phyloP scores from a whole-genome alignment of 352 stramenopile species.

The Pythium rishiriense region DNA sequence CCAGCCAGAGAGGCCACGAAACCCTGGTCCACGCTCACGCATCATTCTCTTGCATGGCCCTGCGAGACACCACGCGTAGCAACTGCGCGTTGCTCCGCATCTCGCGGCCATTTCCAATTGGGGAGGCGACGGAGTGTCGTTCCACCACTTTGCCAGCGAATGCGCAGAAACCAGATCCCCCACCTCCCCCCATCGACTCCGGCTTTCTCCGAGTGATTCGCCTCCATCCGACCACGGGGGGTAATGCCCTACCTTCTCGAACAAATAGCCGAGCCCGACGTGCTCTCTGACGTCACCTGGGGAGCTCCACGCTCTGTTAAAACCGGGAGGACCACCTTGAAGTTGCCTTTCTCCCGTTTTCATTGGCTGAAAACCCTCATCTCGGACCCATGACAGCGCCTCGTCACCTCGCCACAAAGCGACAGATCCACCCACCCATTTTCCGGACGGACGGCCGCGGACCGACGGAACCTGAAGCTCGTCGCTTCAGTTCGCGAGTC shows the following conservation, averaged over 20 bases:
- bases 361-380: constrained; percentile 21
- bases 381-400: constrained; percentile 7
- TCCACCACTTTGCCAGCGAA: no score
- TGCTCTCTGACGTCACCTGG: constrained; percentile 7
- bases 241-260: neutral
- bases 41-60: neutral
- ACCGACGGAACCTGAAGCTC: constrained; percentile 20
- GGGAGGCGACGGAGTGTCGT: no score
- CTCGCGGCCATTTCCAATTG: neutral
- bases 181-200: neutral
- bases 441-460: neutral
- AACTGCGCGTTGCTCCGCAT: neutral
- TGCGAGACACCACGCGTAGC: neutral
- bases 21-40: neutral
- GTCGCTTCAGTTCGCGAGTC: constrained; percentile 14
- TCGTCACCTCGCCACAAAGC: constrained; percentile 15
- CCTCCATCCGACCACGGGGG: no score
- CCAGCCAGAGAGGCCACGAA: no score
- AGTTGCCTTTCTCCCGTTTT: constrained; percentile 7
- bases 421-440: constrained; percentile 6
- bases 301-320: neutral
- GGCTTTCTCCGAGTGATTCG: constrained; percentile 1
- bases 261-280: neutral
- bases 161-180: neutral
- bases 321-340: constrained; percentile 12